phyloP scores from a whole-genome alignment of 2,329 filamentous ascomycete species.

The Ophiocordyceps camponoti-leonardi region DNA sequence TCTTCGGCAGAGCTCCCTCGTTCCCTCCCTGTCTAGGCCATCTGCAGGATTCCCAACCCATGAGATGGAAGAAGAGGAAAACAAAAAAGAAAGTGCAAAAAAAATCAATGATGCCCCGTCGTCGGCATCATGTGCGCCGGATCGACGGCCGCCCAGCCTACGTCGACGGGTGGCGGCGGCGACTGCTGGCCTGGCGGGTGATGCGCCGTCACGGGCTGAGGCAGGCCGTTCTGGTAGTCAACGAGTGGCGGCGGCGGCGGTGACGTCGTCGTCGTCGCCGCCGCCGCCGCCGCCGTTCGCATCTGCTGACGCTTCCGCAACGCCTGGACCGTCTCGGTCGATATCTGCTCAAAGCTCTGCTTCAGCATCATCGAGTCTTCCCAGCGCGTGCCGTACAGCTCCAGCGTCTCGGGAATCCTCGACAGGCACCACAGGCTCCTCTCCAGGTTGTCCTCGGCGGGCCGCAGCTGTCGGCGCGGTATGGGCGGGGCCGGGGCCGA shows the following conservation, averaged over 20 bases:
- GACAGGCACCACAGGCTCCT: conserved; percentile 38
- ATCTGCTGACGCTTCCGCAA: conserved; percentile 21
- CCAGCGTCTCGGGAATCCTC: conserved; percentile 33
- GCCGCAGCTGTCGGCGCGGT: conserved; percentile 22
- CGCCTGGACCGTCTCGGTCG: conserved; percentile 23
- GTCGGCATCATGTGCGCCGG: conserved; percentile 24
- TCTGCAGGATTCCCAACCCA: neutral
- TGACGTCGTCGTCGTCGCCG: no score
- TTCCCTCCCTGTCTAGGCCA: no score
- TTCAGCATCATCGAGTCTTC: conserved; percentile 35
- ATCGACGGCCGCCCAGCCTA: conserved; percentile 27
- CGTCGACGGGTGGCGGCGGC: conserved; percentile 8
- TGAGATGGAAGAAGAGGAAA: neutral
- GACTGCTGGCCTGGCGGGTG: conserved; percentile 10
- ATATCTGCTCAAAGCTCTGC: conserved; percentile 33
- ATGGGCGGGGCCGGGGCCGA: conserved; percentile 34
- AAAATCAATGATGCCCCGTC: conserved; percentile 4
- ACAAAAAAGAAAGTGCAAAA: no score
- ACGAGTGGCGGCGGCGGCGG: no score
- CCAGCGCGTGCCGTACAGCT: conserved; percentile 42
- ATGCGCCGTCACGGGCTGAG: conserved; percentile 9
- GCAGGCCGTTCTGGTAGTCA: conserved; percentile 10
- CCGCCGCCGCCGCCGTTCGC: conserved; percentile 4
- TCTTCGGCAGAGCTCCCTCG: no score
- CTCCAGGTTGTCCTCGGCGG: conserved; percentile 31